Evolutionary conservation across 352 stramenopile species (phyloP), one percentile per base, ranked within the genome.

Genomic region (Halophytophthora batemanensis): DNA sequence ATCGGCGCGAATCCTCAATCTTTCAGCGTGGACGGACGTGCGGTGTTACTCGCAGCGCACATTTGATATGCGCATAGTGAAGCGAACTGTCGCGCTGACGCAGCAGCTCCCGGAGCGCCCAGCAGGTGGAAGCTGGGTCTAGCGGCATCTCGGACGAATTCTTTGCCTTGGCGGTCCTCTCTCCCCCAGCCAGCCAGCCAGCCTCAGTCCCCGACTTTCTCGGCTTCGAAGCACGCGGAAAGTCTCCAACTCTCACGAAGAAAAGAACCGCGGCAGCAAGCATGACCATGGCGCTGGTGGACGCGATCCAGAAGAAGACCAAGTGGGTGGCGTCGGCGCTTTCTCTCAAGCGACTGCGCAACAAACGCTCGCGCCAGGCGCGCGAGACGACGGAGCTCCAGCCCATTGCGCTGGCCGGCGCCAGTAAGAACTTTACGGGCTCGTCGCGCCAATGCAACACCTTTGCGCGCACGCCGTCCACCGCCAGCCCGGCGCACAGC

Each of bases 371-470:
- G n/a, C 43, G 57, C 13, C 56, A 61, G 45, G 47, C 61, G 5
- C 54, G 45, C 34, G 57, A 73, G 29, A 46, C 52, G 5, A 64
- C 57, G 13, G 51, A 63, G 45, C 55, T 77, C 3, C 53, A 59
- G 28, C 61, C 62, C 3, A 56, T 78, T 5, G 65, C 69, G 15
- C 61, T 72, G 3, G 64, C 68, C 3, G 68, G 64, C 3, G 64
- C 64, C 18, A 73, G 61, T 43, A 62, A 44, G 54, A 47, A 56
- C 43, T 77, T 77, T 37, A 54, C 52, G 45, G 68, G 68, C 5
- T 56, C 47, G 8, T 75, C 65, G 3, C 62, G 55, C 18, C 52
- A 67, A 14, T 77, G 65, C 61, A 78, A 66, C 41, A 54, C 60
- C 14, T 75, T 75, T 18, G 43, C 65, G 14, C 49, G 54, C 17